Percentiles rank a stretch among this genome's conserved stretches.
These are phyloP conservation scores for Mycena vulgaris DNA, from an alignment of 768 basidiomycete genomes.

Conservation along the genomic window DNA sequence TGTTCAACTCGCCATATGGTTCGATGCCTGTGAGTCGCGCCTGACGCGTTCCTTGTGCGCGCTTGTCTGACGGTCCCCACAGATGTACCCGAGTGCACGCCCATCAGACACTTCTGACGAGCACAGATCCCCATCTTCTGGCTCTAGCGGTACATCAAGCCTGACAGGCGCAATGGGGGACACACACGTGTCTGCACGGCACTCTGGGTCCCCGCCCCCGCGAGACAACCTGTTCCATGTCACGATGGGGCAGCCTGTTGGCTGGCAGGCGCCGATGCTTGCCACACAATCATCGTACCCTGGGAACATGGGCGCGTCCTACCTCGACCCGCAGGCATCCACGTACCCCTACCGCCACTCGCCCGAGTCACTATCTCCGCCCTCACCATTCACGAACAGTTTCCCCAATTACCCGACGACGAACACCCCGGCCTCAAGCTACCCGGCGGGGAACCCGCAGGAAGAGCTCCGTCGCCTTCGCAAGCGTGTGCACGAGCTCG, in stretches of 20 bases:
- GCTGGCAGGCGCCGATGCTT: constrained; percentile 27
- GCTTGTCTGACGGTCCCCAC: constrained; percentile 38
- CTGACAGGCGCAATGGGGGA: constrained; percentile 79
- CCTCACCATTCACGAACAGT: constrained; percentile 45
- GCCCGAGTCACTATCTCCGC: constrained; percentile 57
- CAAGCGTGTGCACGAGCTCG: constrained; percentile 73
- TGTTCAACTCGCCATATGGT: constrained; percentile 38
- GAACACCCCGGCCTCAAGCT: constrained; percentile 37
- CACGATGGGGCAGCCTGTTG: constrained; percentile 30
- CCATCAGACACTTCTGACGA: constrained; percentile 45
- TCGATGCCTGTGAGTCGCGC: constrained; percentile 55
- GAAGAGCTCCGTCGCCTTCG: constrained; percentile 72
- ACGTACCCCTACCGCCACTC: constrained; percentile 51
- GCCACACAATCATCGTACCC: constrained; percentile 26
- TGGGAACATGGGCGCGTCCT: constrained; percentile 14
- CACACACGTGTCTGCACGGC: constrained; percentile 51
- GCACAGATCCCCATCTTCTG: constrained; percentile 55
- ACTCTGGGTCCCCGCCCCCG: constrained; percentile 44
- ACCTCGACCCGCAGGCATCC: constrained; percentile 32
- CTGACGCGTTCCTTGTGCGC: constrained; percentile 14
- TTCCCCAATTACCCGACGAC: constrained; percentile 39
- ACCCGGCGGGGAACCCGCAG: constrained; percentile 44
- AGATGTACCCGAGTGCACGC: constrained; percentile 46
- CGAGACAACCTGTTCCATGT: constrained; percentile 35
- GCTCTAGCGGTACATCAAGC: constrained; percentile 63